Evolutionary conservation across 2,329 filamentous ascomycete species (phyloP).

Genomic region (Fusarium siculi): DNA sequence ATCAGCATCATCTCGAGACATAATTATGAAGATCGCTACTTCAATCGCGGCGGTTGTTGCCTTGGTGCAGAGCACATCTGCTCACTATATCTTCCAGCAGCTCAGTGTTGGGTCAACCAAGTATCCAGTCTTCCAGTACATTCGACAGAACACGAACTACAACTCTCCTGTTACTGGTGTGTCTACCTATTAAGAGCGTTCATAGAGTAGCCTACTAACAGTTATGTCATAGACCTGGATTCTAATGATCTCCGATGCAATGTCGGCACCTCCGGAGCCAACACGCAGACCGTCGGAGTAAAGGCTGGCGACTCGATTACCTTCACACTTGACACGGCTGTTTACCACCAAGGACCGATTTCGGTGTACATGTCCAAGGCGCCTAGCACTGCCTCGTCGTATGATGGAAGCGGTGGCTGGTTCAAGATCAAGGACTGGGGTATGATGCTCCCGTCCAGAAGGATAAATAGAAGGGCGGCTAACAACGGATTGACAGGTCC

Average conservation of each 20-base stretch:
- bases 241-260: conserved; percentile 14
- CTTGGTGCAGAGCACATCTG: neutral
- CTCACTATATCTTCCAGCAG: conserved; percentile 16
- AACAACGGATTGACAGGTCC: neutral
- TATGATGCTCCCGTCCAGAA: neutral
- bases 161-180: conserved; percentile 17
- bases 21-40: neutral
- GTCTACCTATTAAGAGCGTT: accelerated
- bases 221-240: accelerated
- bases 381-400: neutral
- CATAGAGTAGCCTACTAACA: accelerated
- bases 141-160: conserved; percentile 14
- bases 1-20: accelerated
- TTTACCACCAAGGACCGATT: conserved; percentile 14
- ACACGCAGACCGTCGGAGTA: neutral
- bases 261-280: neutral
- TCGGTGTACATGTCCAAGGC: conserved; percentile 14
- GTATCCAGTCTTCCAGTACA: conserved; percentile 5
- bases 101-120: conserved; percentile 6
- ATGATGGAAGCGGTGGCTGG: conserved; percentile 3
- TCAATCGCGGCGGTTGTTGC: neutral
- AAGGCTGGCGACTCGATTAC: conserved; percentile 16
- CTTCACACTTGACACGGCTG: conserved; percentile 4
- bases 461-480: no score
- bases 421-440: conserved; percentile 19